A percentile compares a stretch with the other conserved stretches of the same genome.
These are phyloP conservation scores for Eucalyptus polybractea DNA, from an alignment of 345 rosid genomes.

Conservation along the genomic window DNA sequence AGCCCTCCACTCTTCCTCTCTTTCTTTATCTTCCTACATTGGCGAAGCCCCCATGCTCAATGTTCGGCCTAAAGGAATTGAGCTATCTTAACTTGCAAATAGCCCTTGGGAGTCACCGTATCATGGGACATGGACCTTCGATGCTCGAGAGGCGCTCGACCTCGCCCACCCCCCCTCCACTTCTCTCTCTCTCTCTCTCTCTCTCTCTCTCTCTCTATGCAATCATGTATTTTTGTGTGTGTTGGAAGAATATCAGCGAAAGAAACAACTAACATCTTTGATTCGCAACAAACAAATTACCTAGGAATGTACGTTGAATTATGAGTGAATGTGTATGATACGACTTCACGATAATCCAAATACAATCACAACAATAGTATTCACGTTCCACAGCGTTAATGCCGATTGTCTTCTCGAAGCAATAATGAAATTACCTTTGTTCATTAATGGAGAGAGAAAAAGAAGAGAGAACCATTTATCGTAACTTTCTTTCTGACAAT, in stretches of 20 bases:
- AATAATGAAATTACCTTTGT: too few species aligned
- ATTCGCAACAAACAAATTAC: too few species aligned
- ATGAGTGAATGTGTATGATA: fast-evolving
- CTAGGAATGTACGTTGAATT: fast-evolving
- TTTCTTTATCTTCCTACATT: neutral
- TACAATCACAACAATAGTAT: too few species aligned
- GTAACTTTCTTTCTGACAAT: too few species aligned
- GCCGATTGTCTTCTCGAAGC: too few species aligned
- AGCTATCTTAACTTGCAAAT: neutral
- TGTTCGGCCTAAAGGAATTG: neutral
- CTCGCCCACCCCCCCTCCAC: neutral
- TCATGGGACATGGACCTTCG: neutral
- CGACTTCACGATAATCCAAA: fast-evolving
- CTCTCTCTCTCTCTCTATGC: neutral
- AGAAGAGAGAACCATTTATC: too few species aligned
- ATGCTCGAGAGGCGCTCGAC: neutral
- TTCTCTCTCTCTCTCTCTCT: neutral
- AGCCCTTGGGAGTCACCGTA: neutral
- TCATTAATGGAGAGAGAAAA: too few species aligned
- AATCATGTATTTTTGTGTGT: neutral
- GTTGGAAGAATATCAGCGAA: too few species aligned
- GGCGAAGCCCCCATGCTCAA: neutral
- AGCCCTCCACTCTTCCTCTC: neutral
- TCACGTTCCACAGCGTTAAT: too few species aligned
- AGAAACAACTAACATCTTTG: too few species aligned